These are phyloP conservation scores for Hyphodiscus sp. DNA, from an alignment of 2,329 filamentous ascomycete genomes.

Conservation along the genomic window DNA sequence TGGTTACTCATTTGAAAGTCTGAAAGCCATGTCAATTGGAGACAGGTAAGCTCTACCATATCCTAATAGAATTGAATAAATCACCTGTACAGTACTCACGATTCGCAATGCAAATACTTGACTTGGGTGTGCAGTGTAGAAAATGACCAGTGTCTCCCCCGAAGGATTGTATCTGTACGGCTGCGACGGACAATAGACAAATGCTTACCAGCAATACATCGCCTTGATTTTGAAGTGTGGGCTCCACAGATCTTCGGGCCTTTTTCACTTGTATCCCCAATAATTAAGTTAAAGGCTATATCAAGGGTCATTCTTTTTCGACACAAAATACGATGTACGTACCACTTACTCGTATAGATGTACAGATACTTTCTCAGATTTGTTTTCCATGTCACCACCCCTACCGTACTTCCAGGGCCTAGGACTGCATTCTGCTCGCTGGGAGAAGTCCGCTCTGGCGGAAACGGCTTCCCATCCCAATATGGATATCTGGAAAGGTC, in stretches of 20 bases:
- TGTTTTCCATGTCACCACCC: constrained; percentile 4
- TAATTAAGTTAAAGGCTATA: not conserved
- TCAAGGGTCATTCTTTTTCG: not conserved
- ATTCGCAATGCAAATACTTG: constrained; percentile 2
- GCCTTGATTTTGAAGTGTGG: constrained; percentile 1
- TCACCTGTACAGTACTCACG: not conserved
- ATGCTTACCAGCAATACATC: not conserved
- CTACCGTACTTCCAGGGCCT: constrained; percentile 1
- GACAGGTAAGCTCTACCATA: no score
- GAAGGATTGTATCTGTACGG: constrained; percentile 2
- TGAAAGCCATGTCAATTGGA: no score
- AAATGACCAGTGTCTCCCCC: constrained; percentile 4
- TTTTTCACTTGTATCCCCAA: not conserved
- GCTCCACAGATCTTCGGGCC: constrained; percentile 6
- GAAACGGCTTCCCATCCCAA: constrained; percentile 3
- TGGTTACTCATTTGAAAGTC: no score
- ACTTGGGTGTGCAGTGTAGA: constrained; percentile 4
- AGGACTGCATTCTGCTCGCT: constrained; percentile 2
- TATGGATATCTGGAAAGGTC: constrained; percentile 1
- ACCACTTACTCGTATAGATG: constrained; percentile 3
- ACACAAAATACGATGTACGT: not conserved
- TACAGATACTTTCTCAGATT: constrained; percentile 4
- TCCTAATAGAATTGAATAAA: no score
- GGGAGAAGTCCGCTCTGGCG: not conserved
- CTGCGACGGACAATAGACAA: constrained; percentile 3